Evolutionary conservation across 192 early-diverging fungal genomes (phyloP).

Genomic region (Backusella psychrophila): DNA sequence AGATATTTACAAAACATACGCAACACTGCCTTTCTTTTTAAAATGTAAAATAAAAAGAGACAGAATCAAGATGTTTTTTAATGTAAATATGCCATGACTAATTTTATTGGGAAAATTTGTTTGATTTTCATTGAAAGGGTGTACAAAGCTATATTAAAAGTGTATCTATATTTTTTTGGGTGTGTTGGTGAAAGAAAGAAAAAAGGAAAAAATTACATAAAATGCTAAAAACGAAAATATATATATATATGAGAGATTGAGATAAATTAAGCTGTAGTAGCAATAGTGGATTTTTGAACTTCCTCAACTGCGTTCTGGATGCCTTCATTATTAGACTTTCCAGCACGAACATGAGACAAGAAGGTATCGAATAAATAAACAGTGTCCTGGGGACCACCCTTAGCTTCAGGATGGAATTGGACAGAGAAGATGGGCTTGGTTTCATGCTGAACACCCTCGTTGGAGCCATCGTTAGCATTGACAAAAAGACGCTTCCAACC

Average conservation of each 20-base stretch:
- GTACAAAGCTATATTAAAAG: background rate
- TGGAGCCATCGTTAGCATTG: slow-evolving; percentile 94
- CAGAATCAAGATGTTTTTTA: background rate
- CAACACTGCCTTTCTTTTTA: background rate
- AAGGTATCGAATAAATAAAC: slow-evolving; percentile 87
- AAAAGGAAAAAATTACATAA: background rate
- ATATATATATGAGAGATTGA: background rate
- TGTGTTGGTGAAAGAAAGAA: background rate
- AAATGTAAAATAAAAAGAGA: background rate
- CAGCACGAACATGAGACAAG: slow-evolving; percentile 62
- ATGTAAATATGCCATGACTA: background rate
- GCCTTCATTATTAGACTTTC: slow-evolving; percentile 33
- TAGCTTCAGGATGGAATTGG: slow-evolving; percentile 97
- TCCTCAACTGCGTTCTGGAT: background rate
- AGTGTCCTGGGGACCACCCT: slow-evolving; percentile 92
- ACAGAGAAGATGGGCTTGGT: slow-evolving; percentile 75
- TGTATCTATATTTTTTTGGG: background rate
- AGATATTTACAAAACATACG: background rate
- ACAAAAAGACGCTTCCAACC: slow-evolving; percentile 89
- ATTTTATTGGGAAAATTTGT: background rate
- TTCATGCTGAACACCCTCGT: slow-evolving; percentile 87
- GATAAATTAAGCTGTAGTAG: slow-evolving; percentile 8
- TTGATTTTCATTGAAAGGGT: background rate
- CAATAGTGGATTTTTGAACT: slow-evolving; percentile 2
- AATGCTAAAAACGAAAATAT: background rate